Conservation (phyloP, 768 basidiomycete species). For the Psilocybe subaeruginosa region DNA sequence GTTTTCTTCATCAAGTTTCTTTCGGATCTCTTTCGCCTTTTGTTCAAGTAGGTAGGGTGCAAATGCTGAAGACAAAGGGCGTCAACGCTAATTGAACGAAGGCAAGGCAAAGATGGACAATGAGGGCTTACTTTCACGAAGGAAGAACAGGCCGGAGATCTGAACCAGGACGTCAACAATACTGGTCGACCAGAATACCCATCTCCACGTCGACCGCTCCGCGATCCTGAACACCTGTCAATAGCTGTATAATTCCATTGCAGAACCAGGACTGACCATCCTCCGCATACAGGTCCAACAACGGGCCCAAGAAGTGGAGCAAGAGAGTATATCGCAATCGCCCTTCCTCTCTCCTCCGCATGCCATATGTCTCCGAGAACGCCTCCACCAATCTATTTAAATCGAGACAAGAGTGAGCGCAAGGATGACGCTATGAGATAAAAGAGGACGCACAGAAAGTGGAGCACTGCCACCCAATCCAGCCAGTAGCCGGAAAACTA, state of each 20-base stretch:
- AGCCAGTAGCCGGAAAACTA: conserved; percentile 69
- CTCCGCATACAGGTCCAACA: conserved; percentile 63
- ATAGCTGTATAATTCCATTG: too few species aligned
- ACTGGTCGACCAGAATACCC: conserved; percentile 76
- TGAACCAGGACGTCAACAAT: conserved; percentile 61
- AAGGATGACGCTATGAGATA: conserved; percentile 18
- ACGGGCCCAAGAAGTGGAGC: conserved; percentile 71
- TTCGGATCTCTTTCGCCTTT: conserved; percentile 52
- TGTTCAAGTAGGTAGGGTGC: conserved; percentile 49
- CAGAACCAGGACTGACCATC: conserved; percentile 40
- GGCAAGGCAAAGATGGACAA: not conserved
- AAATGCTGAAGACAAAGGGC: conserved; percentile 32
- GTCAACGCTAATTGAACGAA: not conserved
- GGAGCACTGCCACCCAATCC: conserved; percentile 79
- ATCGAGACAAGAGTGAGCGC: not conserved
- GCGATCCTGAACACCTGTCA: conserved; percentile 45
- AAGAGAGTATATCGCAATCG: conserved; percentile 64
- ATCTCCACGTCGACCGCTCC: conserved; percentile 67
- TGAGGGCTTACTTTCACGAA: conserved; percentile 60
- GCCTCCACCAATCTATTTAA: conserved; percentile 58
- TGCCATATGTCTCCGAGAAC: conserved; percentile 65
- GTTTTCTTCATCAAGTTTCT: conserved; percentile 51
- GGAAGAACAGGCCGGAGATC: conserved; percentile 52
- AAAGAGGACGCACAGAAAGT: conserved; percentile 51
- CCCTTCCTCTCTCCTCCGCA: conserved; percentile 64